These are phyloP conservation scores for Pleurotus ostreatus DNA, from an alignment of 768 basidiomycete genomes.

Conservation along the genomic window DNA sequence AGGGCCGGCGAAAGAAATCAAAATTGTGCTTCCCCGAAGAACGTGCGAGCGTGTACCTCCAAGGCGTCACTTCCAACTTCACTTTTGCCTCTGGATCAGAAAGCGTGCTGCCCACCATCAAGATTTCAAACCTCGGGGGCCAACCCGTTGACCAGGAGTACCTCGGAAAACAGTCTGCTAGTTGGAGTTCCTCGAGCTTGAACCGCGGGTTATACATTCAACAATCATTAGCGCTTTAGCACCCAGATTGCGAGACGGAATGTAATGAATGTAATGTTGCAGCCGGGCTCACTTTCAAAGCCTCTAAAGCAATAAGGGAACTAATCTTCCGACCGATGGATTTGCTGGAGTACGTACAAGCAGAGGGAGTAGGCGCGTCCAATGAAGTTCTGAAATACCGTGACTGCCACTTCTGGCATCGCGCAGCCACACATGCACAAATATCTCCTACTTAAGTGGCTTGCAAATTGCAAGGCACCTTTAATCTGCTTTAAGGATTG, in stretches of 20 bases:
- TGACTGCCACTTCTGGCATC: no score
- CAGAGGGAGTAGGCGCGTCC: neutral
- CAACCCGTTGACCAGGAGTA: constrained; percentile 22
- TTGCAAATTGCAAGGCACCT: no score
- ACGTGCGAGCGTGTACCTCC: constrained; percentile 16
- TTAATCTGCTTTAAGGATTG: no score
- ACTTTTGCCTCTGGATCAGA: neutral
- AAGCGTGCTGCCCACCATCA: constrained; percentile 1
- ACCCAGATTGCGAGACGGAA: neutral
- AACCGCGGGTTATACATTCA: neutral
- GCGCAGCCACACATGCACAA: no score
- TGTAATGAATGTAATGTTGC: constrained; percentile 28
- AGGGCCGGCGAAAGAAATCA: constrained; percentile 34
- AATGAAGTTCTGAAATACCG: no score
- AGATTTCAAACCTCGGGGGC: constrained; percentile 9
- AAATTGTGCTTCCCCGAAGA: constrained; percentile 18
- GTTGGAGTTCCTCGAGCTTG: constrained; percentile 21
- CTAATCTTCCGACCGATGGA: constrained; percentile 38
- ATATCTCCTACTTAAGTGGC: no score
- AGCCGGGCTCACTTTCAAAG: constrained; percentile 26
- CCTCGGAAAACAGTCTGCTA: constrained; percentile 18
- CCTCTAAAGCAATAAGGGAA: constrained; percentile 15
- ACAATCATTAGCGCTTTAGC: neutral
- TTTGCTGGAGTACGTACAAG: constrained; percentile 16
- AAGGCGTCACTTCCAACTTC: neutral